These are phyloP conservation scores for Cutaneotrichosporon mucoides DNA, from an alignment of 1,284 basidiomycete species.

Conservation along the genomic window DNA sequence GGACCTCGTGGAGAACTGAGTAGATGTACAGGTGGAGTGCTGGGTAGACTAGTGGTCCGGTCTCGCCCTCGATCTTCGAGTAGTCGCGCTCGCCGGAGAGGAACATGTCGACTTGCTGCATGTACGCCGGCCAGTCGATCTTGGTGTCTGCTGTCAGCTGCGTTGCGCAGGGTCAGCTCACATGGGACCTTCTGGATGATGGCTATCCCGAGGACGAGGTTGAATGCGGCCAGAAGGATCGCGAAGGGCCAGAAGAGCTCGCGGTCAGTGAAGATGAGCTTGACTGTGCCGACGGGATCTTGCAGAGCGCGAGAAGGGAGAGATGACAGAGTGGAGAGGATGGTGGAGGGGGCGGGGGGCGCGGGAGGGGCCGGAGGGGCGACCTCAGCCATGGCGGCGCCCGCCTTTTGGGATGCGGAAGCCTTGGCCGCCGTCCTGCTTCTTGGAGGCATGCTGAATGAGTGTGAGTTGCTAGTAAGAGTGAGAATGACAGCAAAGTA, in stretches of 20 bases:
- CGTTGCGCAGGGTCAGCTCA: constrained; percentile 50
- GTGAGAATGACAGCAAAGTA: no score
- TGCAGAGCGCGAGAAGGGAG: not conserved
- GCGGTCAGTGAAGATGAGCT: constrained; percentile 56
- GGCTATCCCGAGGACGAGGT: constrained; percentile 67
- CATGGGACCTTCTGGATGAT: constrained; percentile 76
- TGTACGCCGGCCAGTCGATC: constrained; percentile 69
- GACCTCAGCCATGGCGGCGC: no score
- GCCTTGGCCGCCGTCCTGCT: no score
- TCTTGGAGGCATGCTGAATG: no score
- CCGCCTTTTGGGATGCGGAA: no score
- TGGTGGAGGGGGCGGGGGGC: not conserved
- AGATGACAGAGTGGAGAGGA: not conserved
- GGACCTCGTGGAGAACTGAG: constrained; percentile 61
- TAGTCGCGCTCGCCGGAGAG: constrained; percentile 82
- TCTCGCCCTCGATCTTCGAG: constrained; percentile 77
- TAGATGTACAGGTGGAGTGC: constrained; percentile 89
- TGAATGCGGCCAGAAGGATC: constrained; percentile 61
- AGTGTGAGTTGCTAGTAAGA: no score
- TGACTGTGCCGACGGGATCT: not conserved
- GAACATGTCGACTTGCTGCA: constrained; percentile 72
- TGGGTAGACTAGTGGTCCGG: constrained; percentile 93
- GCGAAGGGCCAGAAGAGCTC: constrained; percentile 65
- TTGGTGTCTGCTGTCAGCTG: constrained; percentile 72
- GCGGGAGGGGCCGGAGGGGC: not conserved